Conservation (phyloP, 768 basidiomycete genomes). For the Amyloporia xantha region DNA sequence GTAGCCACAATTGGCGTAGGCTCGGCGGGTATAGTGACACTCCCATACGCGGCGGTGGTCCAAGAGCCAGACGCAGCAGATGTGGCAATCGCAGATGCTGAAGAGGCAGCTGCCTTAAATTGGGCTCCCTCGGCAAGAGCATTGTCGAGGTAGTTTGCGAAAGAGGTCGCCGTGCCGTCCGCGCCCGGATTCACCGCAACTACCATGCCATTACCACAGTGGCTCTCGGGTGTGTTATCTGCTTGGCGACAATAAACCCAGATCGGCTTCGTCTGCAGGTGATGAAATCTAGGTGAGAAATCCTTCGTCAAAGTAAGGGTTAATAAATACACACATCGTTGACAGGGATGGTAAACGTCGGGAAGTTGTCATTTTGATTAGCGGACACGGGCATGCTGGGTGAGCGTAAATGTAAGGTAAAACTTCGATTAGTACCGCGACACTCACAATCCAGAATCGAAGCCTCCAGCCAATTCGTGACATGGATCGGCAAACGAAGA, state of each 20-base stretch:
- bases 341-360: conserved; percentile 41
- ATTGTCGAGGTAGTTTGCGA: conserved; percentile 51
- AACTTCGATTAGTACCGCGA: background rate
- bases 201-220: conserved; percentile 63
- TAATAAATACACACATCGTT: conserved; percentile 26
- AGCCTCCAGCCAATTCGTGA: conserved; percentile 41
- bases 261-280: conserved; percentile 41
- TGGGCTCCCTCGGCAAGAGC: conserved; percentile 50
- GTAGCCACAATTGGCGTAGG: conserved; percentile 37
- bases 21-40: conserved; percentile 44
- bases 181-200: conserved; percentile 58
- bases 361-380: conserved; percentile 40
- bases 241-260: conserved; percentile 58
- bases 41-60: conserved; percentile 44
- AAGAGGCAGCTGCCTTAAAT: conserved; percentile 37
- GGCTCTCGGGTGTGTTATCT: conserved; percentile 40
- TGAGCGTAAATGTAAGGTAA: background rate
- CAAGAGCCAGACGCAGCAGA: conserved; percentile 14
- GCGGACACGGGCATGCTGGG: conserved; percentile 45
- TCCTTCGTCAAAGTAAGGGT: background rate
- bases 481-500: conserved; percentile 41
- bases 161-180: conserved; percentile 50
- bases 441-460: conserved; percentile 53
- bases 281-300: background rate
- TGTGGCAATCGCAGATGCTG: conserved; percentile 25